Conservation (phyloP, 2,329 filamentous ascomycete species). For the Mariannaea sp. region DNA sequence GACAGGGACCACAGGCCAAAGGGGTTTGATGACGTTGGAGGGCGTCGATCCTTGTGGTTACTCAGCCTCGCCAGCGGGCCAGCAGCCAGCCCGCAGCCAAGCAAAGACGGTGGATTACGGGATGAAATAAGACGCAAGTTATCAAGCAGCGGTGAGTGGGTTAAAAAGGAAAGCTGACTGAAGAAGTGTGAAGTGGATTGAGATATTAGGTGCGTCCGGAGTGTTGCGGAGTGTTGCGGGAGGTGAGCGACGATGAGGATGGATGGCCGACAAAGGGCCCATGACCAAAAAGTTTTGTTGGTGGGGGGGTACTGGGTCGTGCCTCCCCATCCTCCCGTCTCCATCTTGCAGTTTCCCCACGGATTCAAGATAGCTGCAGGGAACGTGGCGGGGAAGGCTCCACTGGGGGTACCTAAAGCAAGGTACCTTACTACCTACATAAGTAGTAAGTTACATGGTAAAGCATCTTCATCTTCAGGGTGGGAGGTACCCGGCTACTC, state of each 20-base stretch:
- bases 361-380: not conserved
- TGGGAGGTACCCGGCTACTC: not conserved
- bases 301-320: conserved; percentile 2
- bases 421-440: too few species aligned
- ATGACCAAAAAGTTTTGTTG: conserved; percentile 17
- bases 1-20: not conserved
- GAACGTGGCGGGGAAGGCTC: conserved; percentile 4
- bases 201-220: too few species aligned
- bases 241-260: not conserved
- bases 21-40: not conserved
- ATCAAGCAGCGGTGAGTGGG: not conserved
- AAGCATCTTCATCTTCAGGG: too few species aligned
- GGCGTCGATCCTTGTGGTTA: not conserved
- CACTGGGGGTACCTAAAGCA: too few species aligned
- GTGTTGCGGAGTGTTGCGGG: not conserved
- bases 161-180: too few species aligned
- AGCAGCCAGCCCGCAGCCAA: not conserved
- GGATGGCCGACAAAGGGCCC: conserved; percentile 15
- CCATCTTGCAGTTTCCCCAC: conserved; percentile 15
- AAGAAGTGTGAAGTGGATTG: too few species aligned
- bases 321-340: not conserved
- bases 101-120: too few species aligned
- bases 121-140: too few species aligned
- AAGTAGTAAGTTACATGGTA: too few species aligned
- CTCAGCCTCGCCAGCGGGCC: not conserved